Base-by-base conservation (phyloP, 352 stramenopile species). In the Globisporangium sylvaticum region DNA sequence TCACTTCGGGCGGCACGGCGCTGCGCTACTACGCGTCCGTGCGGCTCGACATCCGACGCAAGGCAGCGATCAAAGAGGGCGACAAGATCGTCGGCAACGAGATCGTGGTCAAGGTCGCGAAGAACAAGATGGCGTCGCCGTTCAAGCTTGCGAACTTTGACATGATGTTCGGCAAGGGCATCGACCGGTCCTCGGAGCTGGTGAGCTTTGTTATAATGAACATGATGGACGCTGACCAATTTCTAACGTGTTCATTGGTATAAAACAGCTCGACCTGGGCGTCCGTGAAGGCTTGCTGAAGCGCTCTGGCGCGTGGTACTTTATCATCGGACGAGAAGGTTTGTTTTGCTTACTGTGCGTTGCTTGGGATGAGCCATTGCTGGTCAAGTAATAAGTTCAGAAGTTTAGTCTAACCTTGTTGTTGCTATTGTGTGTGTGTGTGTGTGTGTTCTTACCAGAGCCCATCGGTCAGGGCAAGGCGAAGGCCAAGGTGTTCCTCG, bases 121-220 rank as follows among this genome's bases (percentile, higher is more conserved):
- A 99, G 78, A 99, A 99, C 84, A 99, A 99, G 80, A 76, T 99
- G 32, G 96, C 97, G 10, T 94, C 97, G 22, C 97, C 97, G 4
- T 99, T 99, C 74, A 95, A 97, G 68, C 77, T 87, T 22, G 94
- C 97, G 4, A 87, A 91, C 39, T 96, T 99, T 65, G 97, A 99
- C 80, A 98, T 99, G 88, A 87, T 98, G 60, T 99, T 98, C 73
- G 97, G 97, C 44, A 79, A 88, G 31, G 97, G 97, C 32, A 98
- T 99, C 73, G 96, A 98, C 77, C 85, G 85, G 12, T 84, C 83
- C 46, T 94, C 86, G 1, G 88, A 94, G 67, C 66, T 96, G 75
- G 81, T 93, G 75, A 46, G 72, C 66, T 55, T 18, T 53, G 37
- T 8, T 34, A 58, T 25, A 4, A 24, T 22, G 27, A 22, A 52